These are phyloP conservation scores for Firmiana major DNA, from an alignment of 345 rosid species.

Conservation along the genomic window DNA sequence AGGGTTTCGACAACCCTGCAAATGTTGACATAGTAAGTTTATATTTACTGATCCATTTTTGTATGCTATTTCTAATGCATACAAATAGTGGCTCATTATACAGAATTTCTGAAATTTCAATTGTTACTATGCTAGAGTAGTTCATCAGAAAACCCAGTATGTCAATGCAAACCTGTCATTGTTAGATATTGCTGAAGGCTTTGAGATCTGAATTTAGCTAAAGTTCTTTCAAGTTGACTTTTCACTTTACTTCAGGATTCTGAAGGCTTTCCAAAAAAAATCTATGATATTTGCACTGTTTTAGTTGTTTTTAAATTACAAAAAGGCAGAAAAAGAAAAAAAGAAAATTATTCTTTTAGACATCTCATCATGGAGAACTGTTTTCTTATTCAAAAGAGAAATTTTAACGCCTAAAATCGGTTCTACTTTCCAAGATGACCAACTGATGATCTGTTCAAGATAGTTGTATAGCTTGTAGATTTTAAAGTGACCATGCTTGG, in stretches of 20 bases:
- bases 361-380: not conserved
- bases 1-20: slow-evolving; percentile 61
- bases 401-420: not conserved
- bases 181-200: not conserved
- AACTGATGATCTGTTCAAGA: not conserved
- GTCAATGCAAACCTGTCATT: not conserved
- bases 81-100: not conserved
- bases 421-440: not conserved
- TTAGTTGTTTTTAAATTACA: not conserved
- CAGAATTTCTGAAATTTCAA: not conserved
- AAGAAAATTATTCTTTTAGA: not conserved
- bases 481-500: not conserved
- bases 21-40: slow-evolving; percentile 61
- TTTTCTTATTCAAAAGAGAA: not conserved
- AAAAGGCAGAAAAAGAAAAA: too few species aligned
- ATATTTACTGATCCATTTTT: not conserved
- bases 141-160: not conserved
- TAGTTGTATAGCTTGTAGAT: not conserved
- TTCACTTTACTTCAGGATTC: not conserved
- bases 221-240: not conserved
- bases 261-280: not conserved
- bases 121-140: not conserved
- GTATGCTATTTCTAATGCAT: not conserved
- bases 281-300: too few species aligned
- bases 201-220: not conserved